phyloP scores from a whole-genome alignment of 2,329 filamentous ascomycete species.

The Fusarium succisae region DNA sequence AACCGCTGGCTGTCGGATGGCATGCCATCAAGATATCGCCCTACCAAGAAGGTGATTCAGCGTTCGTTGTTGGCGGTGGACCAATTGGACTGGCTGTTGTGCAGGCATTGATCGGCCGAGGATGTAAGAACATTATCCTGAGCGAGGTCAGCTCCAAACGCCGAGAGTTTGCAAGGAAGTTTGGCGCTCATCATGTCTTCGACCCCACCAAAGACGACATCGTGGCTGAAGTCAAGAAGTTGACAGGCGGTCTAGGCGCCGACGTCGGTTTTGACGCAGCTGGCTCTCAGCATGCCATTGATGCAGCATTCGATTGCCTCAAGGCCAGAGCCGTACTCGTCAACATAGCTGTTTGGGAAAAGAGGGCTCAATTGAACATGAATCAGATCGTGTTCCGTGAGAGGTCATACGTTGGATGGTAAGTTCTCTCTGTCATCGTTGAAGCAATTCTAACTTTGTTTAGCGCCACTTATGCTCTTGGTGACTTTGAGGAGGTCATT shows the following conservation, averaged over 20 bases:
- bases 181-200: conserved; percentile 13
- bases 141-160: conserved; percentile 13
- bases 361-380: conserved; percentile 16
- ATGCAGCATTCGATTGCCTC: conserved; percentile 8
- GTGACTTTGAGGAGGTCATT: conserved; percentile 17
- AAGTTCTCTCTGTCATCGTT: fast-evolving
- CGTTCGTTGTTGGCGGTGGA: conserved; percentile 7
- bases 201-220: conserved; percentile 21
- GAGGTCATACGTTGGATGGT: conserved; percentile 16
- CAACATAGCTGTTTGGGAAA: conserved; percentile 20
- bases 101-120: background rate
- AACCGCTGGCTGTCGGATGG: conserved; percentile 13
- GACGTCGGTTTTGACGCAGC: conserved; percentile 19
- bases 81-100: conserved; percentile 17
- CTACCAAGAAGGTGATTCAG: background rate
- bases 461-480: conserved; percentile 4
- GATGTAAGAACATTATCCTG: conserved; percentile 17
- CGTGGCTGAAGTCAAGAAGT: conserved; percentile 6
- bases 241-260: background rate
- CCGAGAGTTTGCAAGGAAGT: conserved; percentile 14
- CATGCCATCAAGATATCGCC: conserved; percentile 12
- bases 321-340: conserved; percentile 7
- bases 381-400: conserved; percentile 22
- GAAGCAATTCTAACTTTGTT: background rate
- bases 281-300: conserved; percentile 2